Evolutionary conservation across 2,329 filamentous ascomycete genomes (phyloP), one percentile per base, ranked within the genome.

Genomic region (Fusarium newnesense): DNA sequence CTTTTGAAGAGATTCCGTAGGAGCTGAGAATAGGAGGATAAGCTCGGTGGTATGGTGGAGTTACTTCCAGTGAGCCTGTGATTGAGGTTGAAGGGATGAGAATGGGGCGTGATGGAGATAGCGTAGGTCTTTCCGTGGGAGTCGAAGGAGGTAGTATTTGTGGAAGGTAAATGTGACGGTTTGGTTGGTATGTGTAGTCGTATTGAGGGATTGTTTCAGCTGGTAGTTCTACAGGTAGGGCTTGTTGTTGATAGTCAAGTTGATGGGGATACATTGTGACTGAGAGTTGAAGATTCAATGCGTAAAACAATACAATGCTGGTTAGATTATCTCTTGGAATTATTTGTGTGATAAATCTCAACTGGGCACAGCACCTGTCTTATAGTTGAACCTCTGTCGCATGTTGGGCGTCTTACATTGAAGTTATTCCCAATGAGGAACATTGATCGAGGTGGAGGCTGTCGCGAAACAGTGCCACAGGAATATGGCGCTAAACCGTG

Each of bases 361-460:
- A 39, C 24, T 18, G 18, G 21, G 28, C 2, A 30, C 4, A 30
- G 0, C 15, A 18, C 32, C 7, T 15, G 6, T 32, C 21, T 40
- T 60, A 32, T 52, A 69, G 12, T 12, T 4, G 2, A 9, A 9
- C 12, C 26, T 24, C 5, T 36, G 58, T 24, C 9, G n/a, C 34
- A 53, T 36, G 11, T 43, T 21, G 10, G 42, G 18, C 34, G 21
- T 5, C 16, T 54, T 30, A 37, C 28, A 34, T 16, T n/a, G 59
- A 69, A 19, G 36, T 65, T 69, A 44, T 70, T 24, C 52, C 66
- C 53, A 36, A 60, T 70, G 11, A 4, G 53, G 67, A 18, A 5
- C 42, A 70, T 70, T 70, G 47, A 43, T 70, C 67, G 67, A 70
- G 60, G 30, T 65, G 46, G 52, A 59, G 21, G 36, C n/a, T 34